Base-by-base conservation (phyloP, 2,329 filamentous ascomycete genomes). In the Fusarium equiseti region DNA sequence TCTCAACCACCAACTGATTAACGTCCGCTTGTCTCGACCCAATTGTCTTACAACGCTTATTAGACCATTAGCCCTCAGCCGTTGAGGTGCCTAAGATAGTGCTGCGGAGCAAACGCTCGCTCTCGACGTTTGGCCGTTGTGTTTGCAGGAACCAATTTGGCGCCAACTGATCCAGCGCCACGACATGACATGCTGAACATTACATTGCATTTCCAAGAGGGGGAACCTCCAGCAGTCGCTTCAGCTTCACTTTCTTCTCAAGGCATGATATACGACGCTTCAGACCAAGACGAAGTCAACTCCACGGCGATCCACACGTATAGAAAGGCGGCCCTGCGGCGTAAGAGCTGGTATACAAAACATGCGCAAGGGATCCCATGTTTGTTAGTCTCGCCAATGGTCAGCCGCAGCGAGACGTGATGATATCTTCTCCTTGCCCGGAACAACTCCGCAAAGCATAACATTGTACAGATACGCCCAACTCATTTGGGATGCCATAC, bases 51-150 rank as follows among this genome's bases (percentile, higher is more conserved):
- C 51, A 66, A 66, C 45, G 27, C 40, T 35, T 26, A n/a, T 52
- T 52, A 24, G 20, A 62, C 50, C 52, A 22, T 56, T 20, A 61
- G 31, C 31, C 27, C 29, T 43, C 38, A 45, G 53, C 45, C 59
- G 58, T 46, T 63, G 35, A 59, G 59, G 27, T 65, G 20, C 35
- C 32, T 31, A 63, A 46, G 24, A 46, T 54, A 69, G 61, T 42
- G 42, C 53, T 55, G 59, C 59, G 59, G 70, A 70, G 60, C 48
- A 61, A 69, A 49, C 26, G 49, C 31, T 57, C 44, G 51, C 46
- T 54, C 51, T 46, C 24, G 64, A 73, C 66, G 59, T 54, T 73
- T 56, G 63, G 68, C 64, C 69, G 73, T 75, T 75, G 46, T 55
- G 63, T 65, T 71, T 63, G 67, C 59, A 63, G 59, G 57, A 61